These are phyloP conservation scores for Penicillium sp. DNA, from an alignment of 2,329 filamentous ascomycete genomes.

Conservation along the genomic window DNA sequence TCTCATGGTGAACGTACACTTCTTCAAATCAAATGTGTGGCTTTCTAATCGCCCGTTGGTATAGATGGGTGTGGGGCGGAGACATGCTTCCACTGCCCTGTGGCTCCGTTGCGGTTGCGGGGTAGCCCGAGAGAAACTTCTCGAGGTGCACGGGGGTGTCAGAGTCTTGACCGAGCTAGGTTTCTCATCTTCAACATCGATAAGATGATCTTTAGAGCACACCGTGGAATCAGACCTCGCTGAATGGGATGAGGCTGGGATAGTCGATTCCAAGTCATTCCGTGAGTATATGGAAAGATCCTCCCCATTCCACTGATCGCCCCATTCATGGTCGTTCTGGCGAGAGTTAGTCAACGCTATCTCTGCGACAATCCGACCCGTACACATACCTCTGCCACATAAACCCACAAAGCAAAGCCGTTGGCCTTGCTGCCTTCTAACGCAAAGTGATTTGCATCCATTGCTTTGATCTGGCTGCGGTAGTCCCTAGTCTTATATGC, in stretches of 20 bases:
- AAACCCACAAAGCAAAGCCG: slow-evolving; percentile 88
- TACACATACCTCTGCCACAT: slow-evolving; percentile 63
- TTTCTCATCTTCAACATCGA: not conserved
- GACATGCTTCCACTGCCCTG: slow-evolving; percentile 87
- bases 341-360: not conserved
- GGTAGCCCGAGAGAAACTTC: slow-evolving; percentile 53
- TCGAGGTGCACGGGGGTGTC: slow-evolving; percentile 56
- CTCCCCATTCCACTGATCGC: slow-evolving; percentile 97
- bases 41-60: slow-evolving; percentile 69
- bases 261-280: slow-evolving; percentile 68
- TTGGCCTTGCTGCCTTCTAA: slow-evolving; percentile 80
- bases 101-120: slow-evolving; percentile 67
- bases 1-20: slow-evolving; percentile 72
- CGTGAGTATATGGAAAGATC: slow-evolving; percentile 85
- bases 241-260: slow-evolving; percentile 27
- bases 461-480: slow-evolving; percentile 82
- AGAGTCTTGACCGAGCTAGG: slow-evolving; percentile 50
- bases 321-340: slow-evolving; percentile 81
- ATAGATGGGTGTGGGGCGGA: slow-evolving; percentile 76
- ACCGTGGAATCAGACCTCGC: no score
- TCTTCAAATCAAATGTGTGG: slow-evolving; percentile 79
- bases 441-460: slow-evolving; percentile 95
- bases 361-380: no score
- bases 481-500: slow-evolving; percentile 97
- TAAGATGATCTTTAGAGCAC: not conserved